phyloP scores from a whole-genome alignment of 805 yeast genomes.

The Starmerella vitae region DNA sequence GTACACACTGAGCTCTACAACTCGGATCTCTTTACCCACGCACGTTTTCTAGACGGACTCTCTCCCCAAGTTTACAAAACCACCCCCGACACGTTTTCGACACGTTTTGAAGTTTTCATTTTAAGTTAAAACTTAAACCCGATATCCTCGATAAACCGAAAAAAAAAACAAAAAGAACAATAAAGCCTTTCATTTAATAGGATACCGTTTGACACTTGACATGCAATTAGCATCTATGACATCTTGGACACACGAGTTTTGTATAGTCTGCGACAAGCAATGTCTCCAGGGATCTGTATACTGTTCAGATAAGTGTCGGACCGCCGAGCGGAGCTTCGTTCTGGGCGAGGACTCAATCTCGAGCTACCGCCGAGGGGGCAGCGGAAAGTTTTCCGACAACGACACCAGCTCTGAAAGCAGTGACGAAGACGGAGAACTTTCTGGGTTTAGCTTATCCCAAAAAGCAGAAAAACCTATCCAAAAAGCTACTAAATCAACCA shows the following conservation, averaged over 20 bases:
- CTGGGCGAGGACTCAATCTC: neutral
- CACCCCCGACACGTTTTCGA: no score
- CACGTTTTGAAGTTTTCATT: no score
- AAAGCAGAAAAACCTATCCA: neutral
- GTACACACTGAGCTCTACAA: no score
- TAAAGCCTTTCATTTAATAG: neutral
- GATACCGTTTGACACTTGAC: neutral
- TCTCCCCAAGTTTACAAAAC: no score
- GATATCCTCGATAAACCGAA: no score
- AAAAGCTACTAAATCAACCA: neutral
- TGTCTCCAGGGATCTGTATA: conserved; percentile 34
- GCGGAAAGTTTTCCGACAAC: neutral
- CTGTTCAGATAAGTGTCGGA: conserved; percentile 36
- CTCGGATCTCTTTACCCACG: no score
- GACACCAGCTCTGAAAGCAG: conserved; percentile 2
- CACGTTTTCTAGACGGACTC: no score
- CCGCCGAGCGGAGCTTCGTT: conserved; percentile 6
- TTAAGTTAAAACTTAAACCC: no score
- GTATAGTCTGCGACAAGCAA: conserved; percentile 44
- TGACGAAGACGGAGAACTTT: conserved; percentile 13
- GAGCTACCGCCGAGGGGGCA: neutral
- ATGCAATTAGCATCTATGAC: conserved; percentile 1
- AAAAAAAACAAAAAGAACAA: no score
- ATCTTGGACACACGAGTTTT: conserved; percentile 38
- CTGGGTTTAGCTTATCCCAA: conserved; percentile 7